phyloP scores from a whole-genome alignment of 148 eudicot genomes.

The Nyssa sinensis region DNA sequence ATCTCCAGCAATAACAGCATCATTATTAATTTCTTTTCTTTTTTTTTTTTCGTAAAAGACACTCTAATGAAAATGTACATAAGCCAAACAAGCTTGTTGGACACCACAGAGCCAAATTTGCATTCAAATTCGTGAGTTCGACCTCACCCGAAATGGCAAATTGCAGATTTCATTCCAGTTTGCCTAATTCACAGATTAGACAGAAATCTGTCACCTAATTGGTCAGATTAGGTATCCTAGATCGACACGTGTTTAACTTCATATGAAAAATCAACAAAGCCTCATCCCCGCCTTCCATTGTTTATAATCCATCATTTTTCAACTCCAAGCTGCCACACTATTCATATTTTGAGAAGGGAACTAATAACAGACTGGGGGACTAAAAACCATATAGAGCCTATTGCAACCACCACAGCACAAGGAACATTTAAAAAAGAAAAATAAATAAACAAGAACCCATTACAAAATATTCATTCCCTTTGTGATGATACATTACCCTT shows the following conservation, averaged over 20 bases:
- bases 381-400: neutral
- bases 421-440: neutral
- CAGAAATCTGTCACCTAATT: no score
- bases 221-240: neutral
- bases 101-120: no score
- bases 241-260: neutral
- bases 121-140: no score
- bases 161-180: no score
- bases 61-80: no score
- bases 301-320: neutral
- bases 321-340: neutral
- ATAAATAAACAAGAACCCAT: constrained; percentile 1
- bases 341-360: neutral
- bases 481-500: constrained; percentile 21
- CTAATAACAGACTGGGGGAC: neutral
- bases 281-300: neutral
- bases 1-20: no score
- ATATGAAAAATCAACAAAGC: neutral
- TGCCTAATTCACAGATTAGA: no score
- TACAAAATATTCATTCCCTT: neutral
- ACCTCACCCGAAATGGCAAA: no score
- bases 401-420: neutral
- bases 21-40: no score
- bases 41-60: no score
- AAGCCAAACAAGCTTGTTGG: no score